Conservation (phyloP, 495 filamentous ascomycete genomes). For the Penicillium bialowiezense region DNA sequence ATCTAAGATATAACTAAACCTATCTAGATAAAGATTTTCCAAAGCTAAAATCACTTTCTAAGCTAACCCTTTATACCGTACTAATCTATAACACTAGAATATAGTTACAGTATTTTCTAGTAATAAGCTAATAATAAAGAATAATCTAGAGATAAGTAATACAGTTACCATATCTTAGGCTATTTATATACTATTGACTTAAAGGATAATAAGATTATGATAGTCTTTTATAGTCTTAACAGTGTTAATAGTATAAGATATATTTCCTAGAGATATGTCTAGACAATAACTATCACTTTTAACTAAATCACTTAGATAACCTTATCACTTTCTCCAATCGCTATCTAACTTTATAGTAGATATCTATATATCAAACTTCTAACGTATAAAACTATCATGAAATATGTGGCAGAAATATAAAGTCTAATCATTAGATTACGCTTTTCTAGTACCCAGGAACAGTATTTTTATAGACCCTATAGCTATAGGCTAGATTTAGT, state of each 20-base stretch:
- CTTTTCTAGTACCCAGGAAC: conserved; percentile 17
- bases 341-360: conserved; percentile 18
- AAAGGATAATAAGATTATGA: conserved; percentile 16
- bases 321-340: conserved; percentile 15
- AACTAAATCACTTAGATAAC: conserved; percentile 3
- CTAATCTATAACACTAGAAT: conserved; percentile 15
- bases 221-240: conserved; percentile 20
- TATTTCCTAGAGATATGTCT: conserved; percentile 13
- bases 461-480: conserved; percentile 10
- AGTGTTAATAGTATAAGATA: conserved; percentile 14
- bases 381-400: conserved; percentile 20
- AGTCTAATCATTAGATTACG: background rate
- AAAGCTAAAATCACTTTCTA: conserved; percentile 13
- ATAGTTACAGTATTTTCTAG: conserved; percentile 7
- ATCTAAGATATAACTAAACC: conserved; percentile 14
- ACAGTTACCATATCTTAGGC: conserved; percentile 14
- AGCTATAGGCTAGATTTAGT: conserved; percentile 18
- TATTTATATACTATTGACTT: conserved; percentile 14
- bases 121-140: conserved; percentile 8
- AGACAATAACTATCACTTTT: conserved; percentile 9
- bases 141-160: conserved; percentile 21
- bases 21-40: conserved; percentile 9
- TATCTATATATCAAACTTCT: conserved; percentile 22
- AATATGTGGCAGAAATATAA: conserved; percentile 20
- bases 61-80: conserved; percentile 19